These are phyloP conservation scores for Porogramme epimiltina DNA, from an alignment of 1,284 basidiomycete species.

Conservation along the genomic window DNA sequence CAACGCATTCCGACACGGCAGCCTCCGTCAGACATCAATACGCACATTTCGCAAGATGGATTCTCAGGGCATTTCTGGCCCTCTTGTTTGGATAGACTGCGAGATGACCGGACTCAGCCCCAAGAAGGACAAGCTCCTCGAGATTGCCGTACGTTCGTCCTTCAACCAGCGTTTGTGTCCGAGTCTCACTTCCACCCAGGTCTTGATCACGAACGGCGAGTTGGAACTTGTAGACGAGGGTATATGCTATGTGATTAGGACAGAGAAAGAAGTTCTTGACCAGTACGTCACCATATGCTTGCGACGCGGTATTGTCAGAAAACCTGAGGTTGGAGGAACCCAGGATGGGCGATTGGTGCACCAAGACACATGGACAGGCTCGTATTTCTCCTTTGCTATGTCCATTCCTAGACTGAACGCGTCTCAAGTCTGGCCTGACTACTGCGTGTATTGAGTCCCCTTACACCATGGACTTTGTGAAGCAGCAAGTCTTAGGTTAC, in stretches of 20 bases:
- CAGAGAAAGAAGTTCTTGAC: constrained; percentile 65
- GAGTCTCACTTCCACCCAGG: constrained; percentile 40
- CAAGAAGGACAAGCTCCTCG: constrained; percentile 70
- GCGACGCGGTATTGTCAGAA: background rate
- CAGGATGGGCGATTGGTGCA: constrained; percentile 84
- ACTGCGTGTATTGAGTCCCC: constrained; percentile 66
- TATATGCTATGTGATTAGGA: constrained; percentile 69
- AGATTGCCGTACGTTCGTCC: constrained; percentile 61
- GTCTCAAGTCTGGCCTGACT: constrained; percentile 68
- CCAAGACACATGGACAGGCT: constrained; percentile 69
- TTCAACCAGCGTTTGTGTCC: background rate
- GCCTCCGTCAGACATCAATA: background rate
- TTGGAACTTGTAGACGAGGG: constrained; percentile 76
- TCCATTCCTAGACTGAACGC: background rate
- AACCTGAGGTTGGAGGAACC: background rate
- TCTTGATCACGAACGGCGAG: constrained; percentile 82
- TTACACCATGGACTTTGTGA: constrained; percentile 55
- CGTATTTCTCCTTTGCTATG: constrained; percentile 22
- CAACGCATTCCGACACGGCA: background rate
- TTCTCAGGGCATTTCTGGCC: constrained; percentile 49
- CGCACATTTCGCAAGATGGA: constrained; percentile 18
- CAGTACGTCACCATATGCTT: constrained; percentile 41
- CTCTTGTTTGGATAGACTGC: constrained; percentile 88
- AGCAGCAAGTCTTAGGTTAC: constrained; percentile 61
- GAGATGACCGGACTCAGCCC: constrained; percentile 82